Conservation (phyloP, 345 rosid genomes). For the Orychophragmus violaceus region DNA sequence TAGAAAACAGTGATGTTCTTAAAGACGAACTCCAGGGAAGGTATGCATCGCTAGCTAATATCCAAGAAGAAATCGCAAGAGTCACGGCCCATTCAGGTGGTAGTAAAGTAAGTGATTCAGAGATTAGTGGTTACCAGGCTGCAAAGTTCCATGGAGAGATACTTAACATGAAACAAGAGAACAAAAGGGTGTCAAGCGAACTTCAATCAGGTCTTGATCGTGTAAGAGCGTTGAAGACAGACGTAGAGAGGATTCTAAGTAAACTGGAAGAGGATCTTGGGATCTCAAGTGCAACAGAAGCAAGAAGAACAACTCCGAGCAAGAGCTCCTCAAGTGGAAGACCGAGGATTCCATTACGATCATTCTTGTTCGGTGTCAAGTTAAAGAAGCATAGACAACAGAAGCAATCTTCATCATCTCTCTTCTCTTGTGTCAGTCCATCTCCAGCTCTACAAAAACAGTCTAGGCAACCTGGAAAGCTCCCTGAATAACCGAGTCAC, state of each 20-base stretch:
- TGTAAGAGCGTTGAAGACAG: conserved; percentile 39
- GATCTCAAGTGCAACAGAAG: conserved; percentile 30
- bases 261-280: conserved; percentile 55
- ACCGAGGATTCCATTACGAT: conserved; percentile 60
- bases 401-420: conserved; percentile 37
- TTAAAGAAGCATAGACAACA: conserved; percentile 46
- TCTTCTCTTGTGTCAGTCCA: conserved; percentile 62
- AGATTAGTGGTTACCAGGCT: conserved; percentile 53
- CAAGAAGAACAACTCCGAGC: conserved; percentile 25
- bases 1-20: conserved; percentile 62
- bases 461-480: conserved; percentile 19
- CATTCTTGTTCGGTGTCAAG: conserved; percentile 88
- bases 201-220: conserved; percentile 49
- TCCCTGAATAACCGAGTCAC: conserved; percentile 16
- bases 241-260: conserved; percentile 43
- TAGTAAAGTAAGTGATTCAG: conserved; percentile 31
- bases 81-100: conserved; percentile 32
- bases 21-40: conserved; percentile 66
- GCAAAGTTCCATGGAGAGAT: conserved; percentile 86
- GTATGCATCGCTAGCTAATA: conserved; percentile 44
- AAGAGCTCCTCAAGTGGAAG: conserved; percentile 20
- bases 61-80: conserved; percentile 63
- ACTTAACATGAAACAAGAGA: conserved; percentile 87
- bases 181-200: conserved; percentile 55
- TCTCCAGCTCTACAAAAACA: conserved; percentile 50